Base-by-base conservation (phyloP, 2,329 filamentous ascomycete species). In the Zopfia rhizophila region DNA sequence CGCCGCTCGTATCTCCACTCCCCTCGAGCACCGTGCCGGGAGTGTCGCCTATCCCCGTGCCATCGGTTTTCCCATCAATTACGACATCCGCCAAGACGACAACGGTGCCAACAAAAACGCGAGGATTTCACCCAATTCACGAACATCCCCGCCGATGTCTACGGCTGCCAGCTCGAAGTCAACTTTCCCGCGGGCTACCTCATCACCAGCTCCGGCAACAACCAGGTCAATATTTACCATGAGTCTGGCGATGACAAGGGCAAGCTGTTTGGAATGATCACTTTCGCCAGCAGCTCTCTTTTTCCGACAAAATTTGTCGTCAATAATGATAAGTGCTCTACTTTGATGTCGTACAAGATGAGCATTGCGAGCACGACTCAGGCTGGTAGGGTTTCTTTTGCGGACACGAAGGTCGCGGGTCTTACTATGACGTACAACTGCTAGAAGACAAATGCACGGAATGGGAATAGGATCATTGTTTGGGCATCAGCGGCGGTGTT, bases 91-190 rank as follows among this genome's bases (percentile, higher is more conserved):
- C 17, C 53, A 56, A 55, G 52, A 55, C 35, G 60, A 53, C 5
- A 51, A 49, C 25, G 47, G 27, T 7, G 41, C 47, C 43, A 53
- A 56, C 39, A 36, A 47, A n/a, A 45, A 55, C 19, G 23, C 36
- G 31, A 45, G 49, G 25, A 33, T 19, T 10, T 65, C 25, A 38
- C 38, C 18, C 41, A 55, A 24, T 63, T 62, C 51, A 37, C 24
- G 41, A 51, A 42, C 39, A 42, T 66, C 23, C 61, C 61, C 10
- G 36, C 49, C 11, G 48, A 42, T n/a, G 48, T 53, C 13, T 61
- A 56, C 43, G 62, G 61, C 23, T 66, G 63, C 53, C 51, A 56
- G 32, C 55, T 65, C 28, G 61, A 66, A 48, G 48, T 57, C 50
- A 58, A 56, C 47, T 65, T 66, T 52, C 53, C 55, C 2, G 27